phyloP scores from a whole-genome alignment of 805 yeast genomes.

The Cyberlindnera mississippiensis region DNA sequence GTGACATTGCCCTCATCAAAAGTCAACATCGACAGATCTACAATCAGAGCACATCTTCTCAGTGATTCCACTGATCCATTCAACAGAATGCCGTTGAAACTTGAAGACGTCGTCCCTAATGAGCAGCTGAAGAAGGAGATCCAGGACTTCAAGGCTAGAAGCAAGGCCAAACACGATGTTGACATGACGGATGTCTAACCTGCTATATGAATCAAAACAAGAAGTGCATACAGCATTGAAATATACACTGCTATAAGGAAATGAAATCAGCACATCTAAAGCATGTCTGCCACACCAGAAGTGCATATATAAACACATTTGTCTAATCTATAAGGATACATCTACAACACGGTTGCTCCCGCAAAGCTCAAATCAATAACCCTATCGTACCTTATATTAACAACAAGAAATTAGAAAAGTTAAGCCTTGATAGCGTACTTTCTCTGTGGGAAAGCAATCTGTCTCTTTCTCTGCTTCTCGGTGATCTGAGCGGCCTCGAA shows the following conservation, averaged over 20 bases:
- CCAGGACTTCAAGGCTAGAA: constrained; percentile 36
- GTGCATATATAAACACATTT: no score
- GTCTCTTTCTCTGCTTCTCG: constrained; percentile 86
- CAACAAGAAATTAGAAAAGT: constrained; percentile 26
- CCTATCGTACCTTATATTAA: constrained; percentile 29
- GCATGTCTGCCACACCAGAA: no score
- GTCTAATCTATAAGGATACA: no score
- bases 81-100: constrained; percentile 83
- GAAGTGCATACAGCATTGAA: background rate
- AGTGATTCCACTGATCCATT: constrained; percentile 97
- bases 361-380: constrained; percentile 18
- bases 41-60: constrained; percentile 88
- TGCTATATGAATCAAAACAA: constrained; percentile 1
- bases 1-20: constrained; percentile 88
- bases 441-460: constrained; percentile 96
- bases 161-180: constrained; percentile 10
- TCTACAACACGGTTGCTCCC: no score
- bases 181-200: constrained; percentile 16
- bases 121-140: constrained; percentile 62
- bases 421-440: constrained; percentile 98
- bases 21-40: constrained; percentile 81
- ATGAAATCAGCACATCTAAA: no score
- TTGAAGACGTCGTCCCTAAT: constrained; percentile 86
- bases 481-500: constrained; percentile 80
- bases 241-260: no score